A percentile compares a stretch with the other conserved stretches of the same genome.
These are phyloP conservation scores for Curvularia lunata DNA, from an alignment of 2,329 filamentous ascomycete species.

Conservation along the genomic window DNA sequence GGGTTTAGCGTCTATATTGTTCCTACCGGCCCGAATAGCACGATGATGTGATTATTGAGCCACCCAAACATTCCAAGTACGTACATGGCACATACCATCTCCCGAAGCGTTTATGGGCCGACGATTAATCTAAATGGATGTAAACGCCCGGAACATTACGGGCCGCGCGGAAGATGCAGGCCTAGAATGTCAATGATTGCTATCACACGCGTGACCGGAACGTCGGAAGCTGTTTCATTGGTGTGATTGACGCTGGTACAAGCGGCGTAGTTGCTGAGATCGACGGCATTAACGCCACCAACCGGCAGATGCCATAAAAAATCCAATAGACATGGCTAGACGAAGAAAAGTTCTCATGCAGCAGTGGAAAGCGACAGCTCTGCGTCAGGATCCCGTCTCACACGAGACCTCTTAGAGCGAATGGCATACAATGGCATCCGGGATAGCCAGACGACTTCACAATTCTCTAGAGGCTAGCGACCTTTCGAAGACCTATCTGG, in stretches of 20 bases:
- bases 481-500: not conserved
- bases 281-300: not conserved
- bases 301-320: not conserved
- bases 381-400: not conserved
- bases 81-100: not conserved
- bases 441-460: constrained; percentile 1
- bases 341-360: not conserved
- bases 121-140: not conserved
- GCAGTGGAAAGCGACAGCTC: not conserved
- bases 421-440: not conserved
- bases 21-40: not conserved
- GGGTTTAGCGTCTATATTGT: not conserved
- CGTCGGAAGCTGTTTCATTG: not conserved
- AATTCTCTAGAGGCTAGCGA: not conserved
- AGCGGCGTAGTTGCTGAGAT: not conserved
- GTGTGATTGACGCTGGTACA: not conserved
- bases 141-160: not conserved
- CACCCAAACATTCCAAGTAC: not conserved
- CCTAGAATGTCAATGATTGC: not conserved
- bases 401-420: not conserved
- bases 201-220: not conserved
- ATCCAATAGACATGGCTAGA: not conserved
- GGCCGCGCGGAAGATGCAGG: not conserved
- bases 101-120: not conserved
- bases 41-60: not conserved